Conservation (phyloP, 2,329 filamentous ascomycete species). For the Fusarium chaquense region DNA sequence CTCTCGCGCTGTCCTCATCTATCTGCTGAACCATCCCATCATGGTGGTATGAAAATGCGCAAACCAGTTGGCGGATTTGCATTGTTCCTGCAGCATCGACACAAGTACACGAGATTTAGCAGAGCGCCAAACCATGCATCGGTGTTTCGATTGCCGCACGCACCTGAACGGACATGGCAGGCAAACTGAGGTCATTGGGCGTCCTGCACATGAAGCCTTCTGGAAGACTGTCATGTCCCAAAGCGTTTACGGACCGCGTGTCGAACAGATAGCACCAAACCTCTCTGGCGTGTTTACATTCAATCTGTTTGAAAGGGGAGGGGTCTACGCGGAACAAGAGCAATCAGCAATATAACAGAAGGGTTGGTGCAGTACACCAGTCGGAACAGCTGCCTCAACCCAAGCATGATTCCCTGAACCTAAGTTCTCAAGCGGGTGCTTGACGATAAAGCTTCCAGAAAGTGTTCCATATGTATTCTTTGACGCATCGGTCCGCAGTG, state of each 20-base stretch:
- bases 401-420: conserved; percentile 27
- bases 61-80: conserved; percentile 21
- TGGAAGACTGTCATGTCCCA: conserved; percentile 38
- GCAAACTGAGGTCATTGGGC: conserved; percentile 35
- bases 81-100: conserved; percentile 21
- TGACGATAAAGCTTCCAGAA: conserved; percentile 40
- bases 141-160: conserved; percentile 21
- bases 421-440: conserved; percentile 32
- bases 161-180: conserved; percentile 22
- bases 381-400: conserved; percentile 26
- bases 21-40: neutral
- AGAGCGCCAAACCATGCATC: conserved; percentile 20
- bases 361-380: conserved; percentile 36
- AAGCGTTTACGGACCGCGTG: conserved; percentile 29
- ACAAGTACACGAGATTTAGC: conserved; percentile 10
- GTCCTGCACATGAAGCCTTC: conserved; percentile 41
- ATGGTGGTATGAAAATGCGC: neutral
- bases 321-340: conserved; percentile 28
- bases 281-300: conserved; percentile 16
- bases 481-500: conserved; percentile 34
- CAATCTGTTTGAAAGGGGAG: conserved; percentile 32
- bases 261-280: conserved; percentile 32
- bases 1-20: neutral
- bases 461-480: conserved; percentile 40
- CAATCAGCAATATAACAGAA: conserved; percentile 44